phyloP scores from a whole-genome alignment of 2,329 filamentous ascomycete species.

The Cytospora piceae region DNA sequence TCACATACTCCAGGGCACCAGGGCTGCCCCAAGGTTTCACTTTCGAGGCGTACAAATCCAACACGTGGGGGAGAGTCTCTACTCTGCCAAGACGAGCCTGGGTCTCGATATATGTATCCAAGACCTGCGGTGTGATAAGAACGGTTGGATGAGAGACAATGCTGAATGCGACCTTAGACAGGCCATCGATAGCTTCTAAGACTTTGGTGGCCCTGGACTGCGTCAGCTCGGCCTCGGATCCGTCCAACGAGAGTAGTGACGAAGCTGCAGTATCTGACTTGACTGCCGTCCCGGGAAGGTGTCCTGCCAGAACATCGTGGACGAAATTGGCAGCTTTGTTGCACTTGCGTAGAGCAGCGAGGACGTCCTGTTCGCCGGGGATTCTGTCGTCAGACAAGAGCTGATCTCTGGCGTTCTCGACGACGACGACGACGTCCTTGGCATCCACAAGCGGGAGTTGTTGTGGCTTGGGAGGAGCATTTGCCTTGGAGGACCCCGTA shows the following conservation, averaged over 20 bases:
- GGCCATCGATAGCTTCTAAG: constrained; percentile 49
- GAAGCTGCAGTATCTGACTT: constrained; percentile 54
- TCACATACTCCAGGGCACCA: constrained; percentile 61
- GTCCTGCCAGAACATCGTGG: constrained; percentile 43
- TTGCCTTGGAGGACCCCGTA: constrained; percentile 6
- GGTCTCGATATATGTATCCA: constrained; percentile 75
- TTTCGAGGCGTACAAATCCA: constrained; percentile 84
- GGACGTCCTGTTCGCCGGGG: constrained; percentile 48
- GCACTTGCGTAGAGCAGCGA: constrained; percentile 50
- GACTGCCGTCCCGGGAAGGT: constrained; percentile 45
- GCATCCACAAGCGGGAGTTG: constrained; percentile 20
- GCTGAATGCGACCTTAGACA: constrained; percentile 66
- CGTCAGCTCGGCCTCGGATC: constrained; percentile 14
- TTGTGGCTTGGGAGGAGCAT: constrained; percentile 1
- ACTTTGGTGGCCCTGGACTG: constrained; percentile 13
- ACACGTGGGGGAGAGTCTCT: constrained; percentile 76
- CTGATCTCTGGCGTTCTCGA: constrained; percentile 47
- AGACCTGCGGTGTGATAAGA: constrained; percentile 74
- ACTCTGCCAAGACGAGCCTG: constrained; percentile 75
- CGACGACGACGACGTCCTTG: constrained; percentile 44
- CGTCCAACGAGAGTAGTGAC: constrained; percentile 53
- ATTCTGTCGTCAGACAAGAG: constrained; percentile 51
- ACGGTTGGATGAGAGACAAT: constrained; percentile 76
- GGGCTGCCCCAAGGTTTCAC: constrained; percentile 67
- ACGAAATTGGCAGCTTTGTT: constrained; percentile 46